A percentile compares a stretch with the other conserved stretches of the same genome.
Evolutionary conservation across 2,329 filamentous ascomycete species (phyloP).

Genomic region (Fusarium beomiforme): DNA sequence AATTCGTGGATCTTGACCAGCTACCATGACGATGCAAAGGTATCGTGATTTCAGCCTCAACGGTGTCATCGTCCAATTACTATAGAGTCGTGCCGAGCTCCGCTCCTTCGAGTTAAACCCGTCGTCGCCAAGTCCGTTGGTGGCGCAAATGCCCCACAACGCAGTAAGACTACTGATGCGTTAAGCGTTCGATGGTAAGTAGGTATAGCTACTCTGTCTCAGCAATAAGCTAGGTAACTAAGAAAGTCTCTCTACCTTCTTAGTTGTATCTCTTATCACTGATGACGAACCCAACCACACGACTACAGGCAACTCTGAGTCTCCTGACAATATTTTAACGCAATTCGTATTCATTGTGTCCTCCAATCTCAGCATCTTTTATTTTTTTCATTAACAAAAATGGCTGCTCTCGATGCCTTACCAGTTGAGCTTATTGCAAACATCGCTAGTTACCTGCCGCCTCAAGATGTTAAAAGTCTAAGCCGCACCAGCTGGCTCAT

Average conservation of each 20-base stretch:
- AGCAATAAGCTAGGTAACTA: fast-evolving
- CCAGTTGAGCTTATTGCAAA: neutral
- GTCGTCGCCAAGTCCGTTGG: neutral
- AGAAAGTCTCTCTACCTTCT: neutral
- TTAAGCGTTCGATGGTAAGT: fast-evolving
- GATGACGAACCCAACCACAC: fast-evolving
- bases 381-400: neutral
- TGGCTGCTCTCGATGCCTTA: neutral
- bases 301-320: neutral
- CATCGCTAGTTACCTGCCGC: neutral
- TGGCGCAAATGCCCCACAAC: neutral
- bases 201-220: fast-evolving
- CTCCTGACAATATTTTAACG: neutral
- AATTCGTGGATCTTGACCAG: neutral
- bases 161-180: neutral
- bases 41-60: neutral
- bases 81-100: neutral
- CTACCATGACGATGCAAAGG: neutral
- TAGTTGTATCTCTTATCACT: fast-evolving
- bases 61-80: neutral
- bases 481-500: neutral
- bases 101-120: neutral
- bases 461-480: neutral
- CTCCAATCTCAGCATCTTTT: fast-evolving
- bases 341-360: fast-evolving